Evolutionary conservation across 805 yeast genomes (phyloP), one percentile per base, ranked within the genome.

Genomic region (Torulaspora maleeae): DNA sequence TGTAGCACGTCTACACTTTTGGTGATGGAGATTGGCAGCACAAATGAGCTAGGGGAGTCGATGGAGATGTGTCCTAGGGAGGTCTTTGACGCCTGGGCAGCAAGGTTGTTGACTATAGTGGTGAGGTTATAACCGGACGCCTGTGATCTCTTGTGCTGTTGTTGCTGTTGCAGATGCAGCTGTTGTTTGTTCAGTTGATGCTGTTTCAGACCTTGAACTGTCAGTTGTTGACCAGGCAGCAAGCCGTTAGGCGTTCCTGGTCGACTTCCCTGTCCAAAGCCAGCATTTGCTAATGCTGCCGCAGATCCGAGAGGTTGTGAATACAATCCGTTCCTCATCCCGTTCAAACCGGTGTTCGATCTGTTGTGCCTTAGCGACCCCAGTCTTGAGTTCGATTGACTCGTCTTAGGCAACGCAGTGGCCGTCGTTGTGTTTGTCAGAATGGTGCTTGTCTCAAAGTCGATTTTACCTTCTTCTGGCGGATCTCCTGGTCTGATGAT

Each of bases 401-500:
- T 48, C 5, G 59, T 56, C 38, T 61, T 58, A 3, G 61, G 57
- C 13, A 56, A 29, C 9, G 54, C 43, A 12, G 51, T 55, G 1
- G 56, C 43, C 6, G 60, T 51, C 6, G 54, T 43, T 17, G 49
- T 35, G 19, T 49, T 54, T 0, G 62, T 52, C 2, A 59, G 48
- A 5, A 64, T 46, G 4, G 68, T 61, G 38, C 68, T 67, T 16
- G 58, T 58, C 16, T 55, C 61, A 17, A 52, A 56, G 47, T 64
- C 68, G 15, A 64, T 51, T 41, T 58, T 57, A 24, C 67, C 67
- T 16, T 58, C 67, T 51, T 54, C 63, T 3, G 68, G 60, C 28
- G 72, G 67, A 37, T 69, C 75, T 28, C 70, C 70, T 3, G 76
- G 76, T 49, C 73, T 66, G 5, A 70, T 64, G 32, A 72, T 68